phyloP scores from a whole-genome alignment of 169 alveolate genomes.

The Perkinsus chesapeaki region DNA sequence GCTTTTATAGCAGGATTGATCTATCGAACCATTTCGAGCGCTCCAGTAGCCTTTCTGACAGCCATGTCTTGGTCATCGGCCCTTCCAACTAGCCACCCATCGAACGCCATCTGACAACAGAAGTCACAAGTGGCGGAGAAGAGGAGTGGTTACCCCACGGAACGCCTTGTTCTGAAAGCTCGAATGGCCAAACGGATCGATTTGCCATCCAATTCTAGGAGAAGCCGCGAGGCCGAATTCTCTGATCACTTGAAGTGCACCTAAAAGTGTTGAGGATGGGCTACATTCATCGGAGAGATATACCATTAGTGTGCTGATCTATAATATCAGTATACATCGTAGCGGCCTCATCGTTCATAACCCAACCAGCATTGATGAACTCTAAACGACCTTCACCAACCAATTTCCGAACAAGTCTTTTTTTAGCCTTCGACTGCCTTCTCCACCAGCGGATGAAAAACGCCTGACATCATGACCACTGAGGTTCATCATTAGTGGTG shows the following conservation, averaged over 20 bases:
- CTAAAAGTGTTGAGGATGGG: not conserved
- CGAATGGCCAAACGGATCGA: constrained; percentile 81
- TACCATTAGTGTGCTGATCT: constrained; percentile 31
- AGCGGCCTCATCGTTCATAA: constrained; percentile 74
- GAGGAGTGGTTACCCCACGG: not conserved
- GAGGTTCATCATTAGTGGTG: too few species aligned
- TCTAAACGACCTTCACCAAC: constrained; percentile 51
- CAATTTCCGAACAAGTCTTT: constrained; percentile 32
- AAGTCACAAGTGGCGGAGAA: constrained; percentile 24
- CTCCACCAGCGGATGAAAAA: constrained; percentile 69
- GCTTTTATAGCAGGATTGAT: not conserved
- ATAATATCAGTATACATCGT: constrained; percentile 51
- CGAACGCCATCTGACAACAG: constrained; percentile 52
- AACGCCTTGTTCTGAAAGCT: constrained; percentile 19
- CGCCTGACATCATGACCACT: constrained; percentile 21
- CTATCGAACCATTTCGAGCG: constrained; percentile 59
- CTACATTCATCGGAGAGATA: not conserved
- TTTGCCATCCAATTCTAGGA: constrained; percentile 65
- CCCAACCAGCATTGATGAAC: constrained; percentile 77
- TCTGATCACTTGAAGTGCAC: not conserved
- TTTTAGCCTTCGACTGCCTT: constrained; percentile 27
- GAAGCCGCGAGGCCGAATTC: constrained; percentile 55
- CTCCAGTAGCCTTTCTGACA: constrained; percentile 26
- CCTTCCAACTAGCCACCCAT: constrained; percentile 59
- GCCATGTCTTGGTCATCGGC: constrained; percentile 52